Conservation (phyloP, 768 basidiomycete genomes). For the Termitomyces heimii region DNA sequence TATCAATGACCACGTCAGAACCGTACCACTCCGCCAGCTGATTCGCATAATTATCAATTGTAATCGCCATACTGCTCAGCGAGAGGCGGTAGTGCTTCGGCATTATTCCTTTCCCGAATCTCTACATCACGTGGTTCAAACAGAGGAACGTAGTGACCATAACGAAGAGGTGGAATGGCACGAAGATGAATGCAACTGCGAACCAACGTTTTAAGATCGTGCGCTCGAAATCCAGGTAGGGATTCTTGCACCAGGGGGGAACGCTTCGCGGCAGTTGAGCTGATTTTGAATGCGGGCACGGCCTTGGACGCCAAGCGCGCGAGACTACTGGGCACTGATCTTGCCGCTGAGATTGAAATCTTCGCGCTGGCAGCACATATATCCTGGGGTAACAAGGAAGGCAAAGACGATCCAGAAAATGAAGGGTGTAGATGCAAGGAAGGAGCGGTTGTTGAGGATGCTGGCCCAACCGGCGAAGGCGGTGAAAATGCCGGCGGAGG, state of each 20-base stretch:
- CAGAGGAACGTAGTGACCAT: conserved; percentile 65
- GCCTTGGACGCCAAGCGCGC: conserved; percentile 8
- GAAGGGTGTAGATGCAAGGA: no score
- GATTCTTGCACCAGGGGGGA: conserved; percentile 69
- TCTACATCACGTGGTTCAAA: conserved; percentile 78
- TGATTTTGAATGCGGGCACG: conserved; percentile 50
- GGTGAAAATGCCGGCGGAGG: no score
- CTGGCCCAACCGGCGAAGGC: no score
- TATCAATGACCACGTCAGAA: conserved; percentile 47
- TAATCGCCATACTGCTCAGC: conserved; percentile 64
- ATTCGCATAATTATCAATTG: conserved; percentile 79
- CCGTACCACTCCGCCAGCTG: conserved; percentile 69
- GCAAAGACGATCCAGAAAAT: no score
- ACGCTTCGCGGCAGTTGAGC: conserved; percentile 60
- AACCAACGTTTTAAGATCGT: conserved; percentile 57
- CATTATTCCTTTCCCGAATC: conserved; percentile 88
- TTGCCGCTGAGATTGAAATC: no score
- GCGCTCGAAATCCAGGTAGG: conserved; percentile 53
- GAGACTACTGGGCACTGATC: conserved; percentile 57
- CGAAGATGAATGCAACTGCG: conserved; percentile 54
- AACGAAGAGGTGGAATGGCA: conserved; percentile 57
- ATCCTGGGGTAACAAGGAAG: conserved; percentile 21
- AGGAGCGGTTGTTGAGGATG: no score
- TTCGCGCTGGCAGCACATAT: no score
- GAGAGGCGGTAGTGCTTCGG: conserved; percentile 76